Base-by-base conservation (phyloP, 169 alveolate species). In the Cryptosporidium xiaoi region DNA sequence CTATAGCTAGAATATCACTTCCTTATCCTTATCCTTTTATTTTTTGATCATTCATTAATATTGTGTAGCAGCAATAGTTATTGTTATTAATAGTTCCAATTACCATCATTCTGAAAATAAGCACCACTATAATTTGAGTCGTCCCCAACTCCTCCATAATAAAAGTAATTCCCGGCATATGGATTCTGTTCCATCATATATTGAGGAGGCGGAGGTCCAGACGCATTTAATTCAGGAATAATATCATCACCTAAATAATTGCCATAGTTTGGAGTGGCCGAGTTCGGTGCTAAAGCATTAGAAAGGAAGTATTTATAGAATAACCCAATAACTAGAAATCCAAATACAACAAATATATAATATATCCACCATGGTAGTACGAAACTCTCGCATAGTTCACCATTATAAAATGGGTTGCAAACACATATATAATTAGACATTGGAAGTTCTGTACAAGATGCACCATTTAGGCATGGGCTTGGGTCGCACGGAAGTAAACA, bases 311-410 rank as follows among this genome's bases (percentile, higher is more conserved):
- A 44, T 24, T 62, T 77, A 29, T 77, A 77, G 13, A 77, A 18
- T 77, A 62, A 40, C 2, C 87, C 87, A 77, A 56, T 12, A 20
- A 46, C 13, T 12, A 77, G 16, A 48, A 77, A 65, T 16, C 48
- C 65, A 6, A 77, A 13, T 36, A 77, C 71, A 20, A 77, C 50
- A 13, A 77, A 18, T 29, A 77, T 50, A 46, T 56, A 20, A 50
- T 77, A 77, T 36, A 77, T 46, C 87, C 87, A 77, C 87, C 87
- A 77, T 4, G 87, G 87, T 24, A 77, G 48, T 44, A 56, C 50
- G 51, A 77, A 56, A 10, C n/a, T 1, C 12, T 77, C 64, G 46
- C 87, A 77, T 20, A 48, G 34, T 77, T 58, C 87, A 4, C 87
- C 87, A 8, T 66, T 64, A 60, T 77, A 77, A 77, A 77, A 77